Percentiles rank a stretch among this genome's conserved stretches.
phyloP scores from a whole-genome alignment of 78 protist genomes.

The Dictyostelium purpureum region DNA sequence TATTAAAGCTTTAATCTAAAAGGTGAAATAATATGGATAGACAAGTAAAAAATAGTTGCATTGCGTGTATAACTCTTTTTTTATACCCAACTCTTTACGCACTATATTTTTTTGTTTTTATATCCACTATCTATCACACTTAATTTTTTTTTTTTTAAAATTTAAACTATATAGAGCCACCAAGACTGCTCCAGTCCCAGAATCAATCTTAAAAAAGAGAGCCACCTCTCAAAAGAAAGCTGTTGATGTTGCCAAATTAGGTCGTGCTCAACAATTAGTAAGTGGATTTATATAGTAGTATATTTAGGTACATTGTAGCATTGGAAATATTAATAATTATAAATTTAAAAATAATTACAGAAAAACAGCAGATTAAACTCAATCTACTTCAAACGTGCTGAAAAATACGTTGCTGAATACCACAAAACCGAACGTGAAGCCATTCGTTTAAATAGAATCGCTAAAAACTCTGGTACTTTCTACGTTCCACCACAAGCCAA shows the following conservation, averaged over 20 bases:
- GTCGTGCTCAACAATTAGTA: constrained; percentile 16
- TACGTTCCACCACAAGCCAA: constrained; percentile 98
- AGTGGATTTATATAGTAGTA: neutral
- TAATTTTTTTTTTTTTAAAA: neutral
- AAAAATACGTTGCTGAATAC: constrained; percentile 94
- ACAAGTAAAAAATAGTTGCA: too few species aligned
- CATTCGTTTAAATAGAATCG: constrained; percentile 88
- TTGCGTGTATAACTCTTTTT: too few species aligned
- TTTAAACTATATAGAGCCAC: constrained; percentile 18
- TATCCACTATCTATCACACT: constrained; percentile 55
- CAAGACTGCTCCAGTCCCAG: constrained; percentile 80
- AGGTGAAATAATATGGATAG: neutral
- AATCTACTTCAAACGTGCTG: constrained; percentile 91
- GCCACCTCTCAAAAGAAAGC: constrained; percentile 65
- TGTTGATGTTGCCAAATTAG: constrained; percentile 42
- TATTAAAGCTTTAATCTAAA: neutral
- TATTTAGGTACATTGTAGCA: neutral
- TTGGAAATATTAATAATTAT: neutral
- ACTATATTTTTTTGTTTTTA: too few species aligned
- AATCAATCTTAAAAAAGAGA: constrained; percentile 76
- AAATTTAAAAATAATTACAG: neutral
- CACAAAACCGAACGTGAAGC: constrained; percentile 70
- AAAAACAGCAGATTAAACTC: constrained; percentile 37
- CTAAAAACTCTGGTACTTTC: constrained; percentile 94
- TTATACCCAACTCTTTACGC: too few species aligned